Percentiles rank a stretch among this genome's conserved stretches.
Evolutionary conservation across 495 filamentous ascomycete species (phyloP).

Genomic region (Talaromyces stipitatus): DNA sequence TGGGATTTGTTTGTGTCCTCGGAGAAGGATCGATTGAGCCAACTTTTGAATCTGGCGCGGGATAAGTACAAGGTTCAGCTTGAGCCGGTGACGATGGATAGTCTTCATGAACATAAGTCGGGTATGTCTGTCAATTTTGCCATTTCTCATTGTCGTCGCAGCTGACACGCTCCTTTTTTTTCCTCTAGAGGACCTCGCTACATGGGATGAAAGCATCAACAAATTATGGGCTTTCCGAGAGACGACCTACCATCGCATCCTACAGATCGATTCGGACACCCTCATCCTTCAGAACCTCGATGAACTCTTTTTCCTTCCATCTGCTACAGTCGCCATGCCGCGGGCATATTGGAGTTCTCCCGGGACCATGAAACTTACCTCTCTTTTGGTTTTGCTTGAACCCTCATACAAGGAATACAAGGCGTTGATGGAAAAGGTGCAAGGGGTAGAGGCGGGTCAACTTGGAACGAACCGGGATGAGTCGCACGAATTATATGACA

Average conservation of each 20-base stretch:
- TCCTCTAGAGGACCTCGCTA: constrained; percentile 13
- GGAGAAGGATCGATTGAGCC: constrained; percentile 38
- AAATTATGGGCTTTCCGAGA: constrained; percentile 68
- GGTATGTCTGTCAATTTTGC: constrained; percentile 25
- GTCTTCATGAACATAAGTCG: constrained; percentile 29
- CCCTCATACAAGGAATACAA: constrained; percentile 50
- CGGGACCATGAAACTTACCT: constrained; percentile 44
- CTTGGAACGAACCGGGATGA: constrained; percentile 21
- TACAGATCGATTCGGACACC: constrained; percentile 63
- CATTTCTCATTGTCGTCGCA: neutral
- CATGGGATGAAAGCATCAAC: constrained; percentile 58
- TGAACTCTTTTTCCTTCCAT: constrained; percentile 66
- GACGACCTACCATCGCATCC: constrained; percentile 57
- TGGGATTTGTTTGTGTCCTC: constrained; percentile 40
- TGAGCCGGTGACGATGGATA: constrained; percentile 51
- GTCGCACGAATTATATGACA: constrained; percentile 42
- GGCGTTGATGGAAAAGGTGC: constrained; percentile 37
- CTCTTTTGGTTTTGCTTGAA: constrained; percentile 56
- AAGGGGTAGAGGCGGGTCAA: constrained; percentile 26
- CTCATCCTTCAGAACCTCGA: constrained; percentile 59
- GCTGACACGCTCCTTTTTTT: neutral
- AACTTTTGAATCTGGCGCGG: constrained; percentile 51
- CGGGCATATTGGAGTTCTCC: constrained; percentile 65
- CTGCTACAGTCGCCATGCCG: constrained; percentile 52
- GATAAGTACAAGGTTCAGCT: constrained; percentile 55